phyloP scores from a whole-genome alignment of 306 rosid genomes.

The Medicago arabica region DNA sequence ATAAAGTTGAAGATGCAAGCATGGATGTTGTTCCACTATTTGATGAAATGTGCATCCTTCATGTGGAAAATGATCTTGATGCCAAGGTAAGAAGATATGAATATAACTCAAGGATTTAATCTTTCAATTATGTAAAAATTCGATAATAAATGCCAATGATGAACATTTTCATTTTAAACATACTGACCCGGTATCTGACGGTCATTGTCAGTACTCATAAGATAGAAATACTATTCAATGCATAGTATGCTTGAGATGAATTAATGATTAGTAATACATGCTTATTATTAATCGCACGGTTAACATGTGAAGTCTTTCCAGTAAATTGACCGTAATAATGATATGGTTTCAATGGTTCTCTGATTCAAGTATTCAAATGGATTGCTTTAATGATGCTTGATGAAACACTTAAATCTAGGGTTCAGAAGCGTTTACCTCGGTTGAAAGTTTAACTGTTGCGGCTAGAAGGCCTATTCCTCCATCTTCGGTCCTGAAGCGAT shows the following conservation, averaged over 20 bases:
- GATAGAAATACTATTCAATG: conserved; percentile 21
- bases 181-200: neutral
- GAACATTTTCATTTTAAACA: conserved; percentile 6
- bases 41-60: conserved; percentile 65
- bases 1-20: conserved; percentile 55
- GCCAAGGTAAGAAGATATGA: conserved; percentile 66
- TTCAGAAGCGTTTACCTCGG: conserved; percentile 62
- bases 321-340: conserved; percentile 28
- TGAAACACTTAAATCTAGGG: conserved; percentile 48
- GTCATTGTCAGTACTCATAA: conserved; percentile 18
- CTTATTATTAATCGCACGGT: conserved; percentile 8
- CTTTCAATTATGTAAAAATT: conserved; percentile 29
- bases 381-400: conserved; percentile 39
- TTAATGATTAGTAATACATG: neutral
- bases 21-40: conserved; percentile 60
- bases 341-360: conserved; percentile 19
- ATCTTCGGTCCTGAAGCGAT: conserved; percentile 69
- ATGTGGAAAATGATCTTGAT: conserved; percentile 69
- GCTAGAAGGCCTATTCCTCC: conserved; percentile 65
- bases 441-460: conserved; percentile 66
- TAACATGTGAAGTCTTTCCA: conserved; percentile 18
- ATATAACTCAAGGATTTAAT: conserved; percentile 23
- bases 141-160: conserved; percentile 25
- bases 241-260: neutral
- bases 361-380: conserved; percentile 23